Conservation (phyloP, 352 stramenopile genomes). For the Phytopythium mirpurense region DNA sequence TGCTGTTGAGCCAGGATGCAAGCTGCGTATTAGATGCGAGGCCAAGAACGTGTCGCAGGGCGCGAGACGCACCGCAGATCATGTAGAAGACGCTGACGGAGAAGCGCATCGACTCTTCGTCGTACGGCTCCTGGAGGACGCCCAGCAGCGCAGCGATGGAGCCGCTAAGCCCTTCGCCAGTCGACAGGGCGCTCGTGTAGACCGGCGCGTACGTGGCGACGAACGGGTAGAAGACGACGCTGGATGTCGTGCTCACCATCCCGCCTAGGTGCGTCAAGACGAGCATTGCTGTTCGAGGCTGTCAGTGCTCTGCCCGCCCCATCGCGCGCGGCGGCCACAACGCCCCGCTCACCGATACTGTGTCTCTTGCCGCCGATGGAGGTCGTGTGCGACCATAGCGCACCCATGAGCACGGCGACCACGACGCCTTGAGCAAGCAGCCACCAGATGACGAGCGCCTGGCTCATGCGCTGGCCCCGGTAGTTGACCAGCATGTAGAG, state of each 20-base stretch:
- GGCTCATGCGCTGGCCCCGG: constrained; percentile 31
- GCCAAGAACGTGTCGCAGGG: too few relatives aligned
- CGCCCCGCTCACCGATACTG: constrained; percentile 30
- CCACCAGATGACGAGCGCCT: constrained; percentile 48
- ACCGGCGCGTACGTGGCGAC: constrained; percentile 54
- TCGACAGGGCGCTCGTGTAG: constrained; percentile 61
- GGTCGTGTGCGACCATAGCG: constrained; percentile 47
- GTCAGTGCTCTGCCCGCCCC: neutral
- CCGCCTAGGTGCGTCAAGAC: constrained; percentile 57
- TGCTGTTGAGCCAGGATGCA: constrained; percentile 12
- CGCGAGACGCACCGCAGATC: constrained; percentile 50
- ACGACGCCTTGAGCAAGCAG: constrained; percentile 41
- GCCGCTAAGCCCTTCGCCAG: constrained; percentile 59
- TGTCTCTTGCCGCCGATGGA: constrained; percentile 39
- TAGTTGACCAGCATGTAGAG: constrained; percentile 63
- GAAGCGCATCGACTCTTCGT: constrained; percentile 33
- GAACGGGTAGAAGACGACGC: constrained; percentile 70
- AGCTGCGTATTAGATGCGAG: too few relatives aligned
- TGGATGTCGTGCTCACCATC: constrained; percentile 66
- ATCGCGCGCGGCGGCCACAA: neutral
- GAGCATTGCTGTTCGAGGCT: constrained; percentile 35
- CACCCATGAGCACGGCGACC: constrained; percentile 47
- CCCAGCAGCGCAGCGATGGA: constrained; percentile 52
- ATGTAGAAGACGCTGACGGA: constrained; percentile 57
- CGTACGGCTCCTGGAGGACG: constrained; percentile 51